Percentiles rank a stretch among this genome's conserved stretches.
These are phyloP conservation scores for Astrephomene gubernaculifera DNA, from an alignment of 139 green algal genomes.

Conservation along the genomic window DNA sequence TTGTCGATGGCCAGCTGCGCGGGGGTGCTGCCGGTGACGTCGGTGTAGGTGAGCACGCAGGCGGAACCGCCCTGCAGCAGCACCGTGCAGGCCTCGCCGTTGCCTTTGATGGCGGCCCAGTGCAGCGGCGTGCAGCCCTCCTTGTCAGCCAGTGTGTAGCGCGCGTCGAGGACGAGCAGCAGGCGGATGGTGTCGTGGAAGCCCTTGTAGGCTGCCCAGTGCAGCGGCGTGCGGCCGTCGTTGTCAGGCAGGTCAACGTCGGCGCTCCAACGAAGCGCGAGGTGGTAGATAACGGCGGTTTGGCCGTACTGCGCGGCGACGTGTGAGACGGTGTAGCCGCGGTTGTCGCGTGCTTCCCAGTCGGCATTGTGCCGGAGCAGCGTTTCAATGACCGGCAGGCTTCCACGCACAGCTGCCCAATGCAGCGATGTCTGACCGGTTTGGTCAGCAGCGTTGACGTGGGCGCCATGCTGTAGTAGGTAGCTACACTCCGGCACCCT, in stretches of 20 bases:
- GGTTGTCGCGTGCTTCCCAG: slow-evolving; percentile 64
- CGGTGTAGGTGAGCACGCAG: slow-evolving; percentile 68
- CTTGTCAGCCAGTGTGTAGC: slow-evolving; percentile 74
- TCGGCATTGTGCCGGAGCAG: slow-evolving; percentile 76
- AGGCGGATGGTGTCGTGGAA: slow-evolving; percentile 89
- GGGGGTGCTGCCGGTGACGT: slow-evolving; percentile 90
- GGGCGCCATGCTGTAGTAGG: slow-evolving; percentile 75
- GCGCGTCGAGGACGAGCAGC: slow-evolving; percentile 89
- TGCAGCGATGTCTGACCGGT: slow-evolving; percentile 91
- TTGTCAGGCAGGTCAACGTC: slow-evolving; percentile 83
- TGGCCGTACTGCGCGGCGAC: slow-evolving; percentile 97
- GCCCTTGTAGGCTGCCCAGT: slow-evolving; percentile 96
- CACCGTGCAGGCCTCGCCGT: slow-evolving; percentile 90
- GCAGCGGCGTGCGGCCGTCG: slow-evolving; percentile 82
- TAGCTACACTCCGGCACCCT: slow-evolving; percentile 75
- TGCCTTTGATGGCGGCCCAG: slow-evolving; percentile 96
- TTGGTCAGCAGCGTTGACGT: slow-evolving; percentile 76
- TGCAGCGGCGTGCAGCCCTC: slow-evolving; percentile 97
- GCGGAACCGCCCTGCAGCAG: slow-evolving; percentile 87
- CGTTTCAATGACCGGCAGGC: slow-evolving; percentile 79
- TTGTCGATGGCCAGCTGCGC: slow-evolving; percentile 93
- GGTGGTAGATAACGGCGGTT: slow-evolving; percentile 91
- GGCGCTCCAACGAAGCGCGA: slow-evolving; percentile 87
- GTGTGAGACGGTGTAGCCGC: slow-evolving; percentile 87
- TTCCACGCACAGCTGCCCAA: slow-evolving; percentile 86